These are phyloP conservation scores for barrel medic (Medicago truncatula) DNA, from an alignment of 306 rosid genomes.

Conservation along the genomic window MtrunA17r5.0-ANR NC_053046.1:33738501-33739000, in stretches of 20 bases:
- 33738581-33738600: too few relatives aligned
- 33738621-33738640: too few relatives aligned
- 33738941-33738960: conserved; percentile 18
- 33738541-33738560: too few relatives aligned
- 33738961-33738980: conserved; percentile 25
- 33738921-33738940: conserved; percentile 26
- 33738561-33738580: too few relatives aligned
- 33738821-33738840: conserved; percentile 15
- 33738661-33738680: conserved; percentile 11
- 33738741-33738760: conserved; percentile 20
- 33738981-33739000: conserved; percentile 13
- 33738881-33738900: conserved; percentile 15
- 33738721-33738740: conserved; percentile 28
- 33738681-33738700: conserved; percentile 22
- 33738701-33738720: conserved; percentile 22
- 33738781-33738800: neutral
- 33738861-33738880: conserved; percentile 17
- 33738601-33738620: too few relatives aligned
- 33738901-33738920: conserved; percentile 10
- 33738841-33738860: neutral
- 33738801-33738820: conserved; percentile 20
- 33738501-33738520: too few relatives aligned
- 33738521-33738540: too few relatives aligned
- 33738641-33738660: neutral
- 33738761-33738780: conserved; percentile 14